Conservation (phyloP, 208 protist species). For the Crithidia acanthocephali region DNA sequence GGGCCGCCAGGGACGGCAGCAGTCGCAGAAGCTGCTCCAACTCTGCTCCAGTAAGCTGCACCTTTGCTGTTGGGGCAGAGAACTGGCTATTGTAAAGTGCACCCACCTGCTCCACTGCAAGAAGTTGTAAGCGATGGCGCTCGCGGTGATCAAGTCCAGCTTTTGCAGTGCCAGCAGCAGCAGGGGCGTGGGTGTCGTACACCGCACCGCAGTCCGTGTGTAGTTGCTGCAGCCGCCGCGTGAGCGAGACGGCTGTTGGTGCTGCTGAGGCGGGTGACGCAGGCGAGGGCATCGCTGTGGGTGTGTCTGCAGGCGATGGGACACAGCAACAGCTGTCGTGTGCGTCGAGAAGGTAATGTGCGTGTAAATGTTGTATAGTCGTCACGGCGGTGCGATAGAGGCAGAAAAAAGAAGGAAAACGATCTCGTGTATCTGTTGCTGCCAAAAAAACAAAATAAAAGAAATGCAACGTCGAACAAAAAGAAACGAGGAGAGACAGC, state of each 20-base stretch:
- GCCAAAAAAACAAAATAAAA: too few relatives aligned
- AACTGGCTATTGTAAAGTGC: conserved; percentile 16
- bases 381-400: too few relatives aligned
- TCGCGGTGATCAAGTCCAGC: conserved; percentile 8
- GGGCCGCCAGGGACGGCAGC: conserved; percentile 32
- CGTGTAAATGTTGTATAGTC: too few relatives aligned
- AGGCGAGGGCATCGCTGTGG: not conserved
- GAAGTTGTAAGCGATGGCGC: conserved; percentile 17
- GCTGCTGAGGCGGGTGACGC: not conserved
- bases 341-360: too few relatives aligned
- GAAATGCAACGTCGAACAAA: not conserved
- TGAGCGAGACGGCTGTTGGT: not conserved
- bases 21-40: conserved; percentile 26
- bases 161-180: too few relatives aligned
- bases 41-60: conserved; percentile 18
- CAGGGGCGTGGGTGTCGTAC: conserved; percentile 16
- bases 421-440: too few relatives aligned
- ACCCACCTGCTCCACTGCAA: conserved; percentile 16
- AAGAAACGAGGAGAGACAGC: too few relatives aligned
- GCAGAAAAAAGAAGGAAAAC: too few relatives aligned
- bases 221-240: conserved; percentile 26
- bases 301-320: not conserved
- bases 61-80: not conserved
- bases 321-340: too few relatives aligned
- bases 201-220: conserved; percentile 17